Percentiles rank a stretch among this genome's conserved stretches.
Conservation (phyloP, 192 early-diverging fungal genomes). For the Spinellus fusiger region DNA sequence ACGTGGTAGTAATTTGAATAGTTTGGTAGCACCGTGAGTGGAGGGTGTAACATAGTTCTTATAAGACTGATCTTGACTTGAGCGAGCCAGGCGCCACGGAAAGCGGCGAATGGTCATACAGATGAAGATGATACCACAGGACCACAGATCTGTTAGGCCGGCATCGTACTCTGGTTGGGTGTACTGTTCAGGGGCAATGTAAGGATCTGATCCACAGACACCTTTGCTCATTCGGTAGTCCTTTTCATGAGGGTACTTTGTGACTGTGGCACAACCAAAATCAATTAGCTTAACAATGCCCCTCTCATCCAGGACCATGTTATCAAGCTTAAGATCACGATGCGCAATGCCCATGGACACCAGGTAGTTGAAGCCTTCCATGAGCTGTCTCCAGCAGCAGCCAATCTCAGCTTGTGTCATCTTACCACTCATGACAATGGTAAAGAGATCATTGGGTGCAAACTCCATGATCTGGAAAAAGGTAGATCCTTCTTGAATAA, state of each 20-base stretch:
- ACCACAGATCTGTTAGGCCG: conserved; percentile 90
- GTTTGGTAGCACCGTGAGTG: conserved; percentile 40
- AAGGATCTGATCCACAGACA: conserved; percentile 88
- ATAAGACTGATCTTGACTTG: conserved; percentile 50
- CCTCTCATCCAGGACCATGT: conserved; percentile 66
- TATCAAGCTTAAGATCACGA: conserved; percentile 84
- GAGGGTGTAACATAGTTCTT: conserved; percentile 41
- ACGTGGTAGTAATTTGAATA: conserved; percentile 50
- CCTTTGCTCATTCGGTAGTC: conserved; percentile 50
- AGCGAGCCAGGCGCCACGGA: conserved; percentile 59
- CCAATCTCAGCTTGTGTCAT: conserved; percentile 72
- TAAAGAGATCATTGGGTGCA: conserved; percentile 86
- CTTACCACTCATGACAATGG: conserved; percentile 64
- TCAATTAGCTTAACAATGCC: conserved; percentile 83
- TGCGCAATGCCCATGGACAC: conserved; percentile 76
- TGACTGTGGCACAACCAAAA: conserved; percentile 84
- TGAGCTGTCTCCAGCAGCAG: conserved; percentile 80
- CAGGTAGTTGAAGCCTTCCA: conserved; percentile 70
- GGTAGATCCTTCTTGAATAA: conserved; percentile 60
- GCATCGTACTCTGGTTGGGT: conserved; percentile 72
- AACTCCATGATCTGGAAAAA: conserved; percentile 89
- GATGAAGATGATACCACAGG: conserved; percentile 82
- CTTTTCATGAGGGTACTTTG: conserved; percentile 75
- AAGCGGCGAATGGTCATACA: conserved; percentile 68
- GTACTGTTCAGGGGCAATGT: conserved; percentile 92